Evolutionary conservation across 2,329 filamentous ascomycete species (phyloP).

Genomic region (Alternaria triticina): DNA sequence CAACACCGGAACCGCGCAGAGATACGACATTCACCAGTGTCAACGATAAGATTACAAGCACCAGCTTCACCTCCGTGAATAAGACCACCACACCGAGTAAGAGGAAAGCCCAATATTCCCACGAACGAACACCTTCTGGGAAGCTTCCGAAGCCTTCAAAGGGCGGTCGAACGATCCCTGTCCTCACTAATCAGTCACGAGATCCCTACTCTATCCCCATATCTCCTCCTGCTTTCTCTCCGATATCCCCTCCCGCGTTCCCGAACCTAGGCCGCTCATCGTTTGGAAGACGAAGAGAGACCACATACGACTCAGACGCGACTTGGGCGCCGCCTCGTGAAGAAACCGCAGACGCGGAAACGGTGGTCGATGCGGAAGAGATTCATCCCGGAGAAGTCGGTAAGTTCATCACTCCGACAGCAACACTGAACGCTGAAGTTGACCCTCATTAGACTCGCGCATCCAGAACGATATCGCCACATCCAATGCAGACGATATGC

Average conservation of each 20-base stretch:
- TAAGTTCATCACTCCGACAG: neutral
- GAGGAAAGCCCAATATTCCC: slow-evolving; percentile 8
- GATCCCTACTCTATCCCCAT: slow-evolving; percentile 8
- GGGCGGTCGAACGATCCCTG: neutral
- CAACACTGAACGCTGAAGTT: neutral
- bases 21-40: neutral
- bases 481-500: neutral
- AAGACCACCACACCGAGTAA: slow-evolving; percentile 4
- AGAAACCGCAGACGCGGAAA: slow-evolving; percentile 14
- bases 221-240: neutral
- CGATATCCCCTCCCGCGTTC: neutral
- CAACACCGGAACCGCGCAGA: neutral
- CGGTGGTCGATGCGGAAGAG: slow-evolving; percentile 9
- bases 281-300: neutral
- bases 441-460: neutral
- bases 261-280: neutral
- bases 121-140: neutral
- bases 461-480: neutral
- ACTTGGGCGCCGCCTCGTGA: slow-evolving; percentile 2
- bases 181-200: neutral
- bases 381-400: neutral
- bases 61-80: neutral
- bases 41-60: neutral
- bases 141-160: slow-evolving; percentile 12
- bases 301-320: slow-evolving; percentile 2